Percentiles rank a stretch among this genome's conserved stretches.
phyloP scores from a whole-genome alignment of 805 yeast species.

The Myxozyma monticola region DNA sequence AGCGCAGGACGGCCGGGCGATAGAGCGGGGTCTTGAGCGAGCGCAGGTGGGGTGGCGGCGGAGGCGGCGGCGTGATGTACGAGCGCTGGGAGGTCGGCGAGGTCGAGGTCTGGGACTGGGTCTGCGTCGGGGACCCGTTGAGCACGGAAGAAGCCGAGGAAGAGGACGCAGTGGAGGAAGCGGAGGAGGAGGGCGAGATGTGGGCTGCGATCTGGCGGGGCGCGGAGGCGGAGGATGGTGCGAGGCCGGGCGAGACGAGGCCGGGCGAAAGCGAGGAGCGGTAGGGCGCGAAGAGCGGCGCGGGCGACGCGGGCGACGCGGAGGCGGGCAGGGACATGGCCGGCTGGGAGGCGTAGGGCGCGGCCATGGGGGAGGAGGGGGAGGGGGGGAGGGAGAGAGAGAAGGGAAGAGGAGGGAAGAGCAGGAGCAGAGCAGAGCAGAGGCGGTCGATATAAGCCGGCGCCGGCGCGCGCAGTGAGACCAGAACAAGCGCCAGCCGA shows the following conservation, averaged over 20 bases:
- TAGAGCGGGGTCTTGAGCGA: conserved; percentile 85
- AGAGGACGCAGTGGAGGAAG: conserved; percentile 25
- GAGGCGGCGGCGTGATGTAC: conserved; percentile 25
- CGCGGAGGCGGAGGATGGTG: not conserved
- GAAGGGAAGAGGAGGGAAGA: not conserved
- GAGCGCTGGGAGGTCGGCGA: conserved; percentile 26
- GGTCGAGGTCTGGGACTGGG: conserved; percentile 14
- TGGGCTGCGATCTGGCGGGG: conserved; percentile 5
- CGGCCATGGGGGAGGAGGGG: not conserved
- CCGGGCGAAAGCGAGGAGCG: too few species aligned
- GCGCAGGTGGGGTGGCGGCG: conserved; percentile 63
- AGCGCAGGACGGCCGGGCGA: conserved; percentile 82
- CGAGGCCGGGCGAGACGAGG: not conserved
- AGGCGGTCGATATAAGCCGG: not conserved
- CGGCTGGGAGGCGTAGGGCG: too few species aligned
- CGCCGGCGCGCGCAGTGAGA: not conserved
- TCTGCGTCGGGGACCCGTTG: conserved; percentile 14
- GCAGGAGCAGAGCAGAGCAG: not conserved
- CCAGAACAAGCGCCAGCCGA: not conserved
- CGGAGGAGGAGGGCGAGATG: conserved; percentile 23
- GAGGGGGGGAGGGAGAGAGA: not conserved
- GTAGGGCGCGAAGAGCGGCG: too few species aligned
- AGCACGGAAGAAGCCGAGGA: conserved; percentile 16
- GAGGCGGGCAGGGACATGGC: too few species aligned
- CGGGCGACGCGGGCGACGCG: too few species aligned